Base-by-base conservation (phyloP, 1,284 basidiomycete genomes). In the Schizophyllum amplum region DNA sequence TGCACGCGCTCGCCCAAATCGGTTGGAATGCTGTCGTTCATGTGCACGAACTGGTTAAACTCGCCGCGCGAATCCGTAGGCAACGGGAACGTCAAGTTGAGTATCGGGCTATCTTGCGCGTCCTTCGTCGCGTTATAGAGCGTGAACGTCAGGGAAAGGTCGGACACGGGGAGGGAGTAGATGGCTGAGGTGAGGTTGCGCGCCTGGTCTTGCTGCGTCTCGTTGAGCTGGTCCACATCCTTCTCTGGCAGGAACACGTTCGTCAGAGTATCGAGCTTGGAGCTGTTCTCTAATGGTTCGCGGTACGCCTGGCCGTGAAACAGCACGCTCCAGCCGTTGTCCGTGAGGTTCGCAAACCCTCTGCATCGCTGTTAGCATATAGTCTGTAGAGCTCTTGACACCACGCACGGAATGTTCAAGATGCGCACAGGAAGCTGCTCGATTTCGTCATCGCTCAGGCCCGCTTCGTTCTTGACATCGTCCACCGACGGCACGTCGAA, bases 141-240 rank as follows among this genome's bases (percentile, higher is more conserved):
- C n/a, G 24, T 55, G 24, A 59, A 26, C 9, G 51, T 55, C 24
- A 61, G 54, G 22, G 54, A 54, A n/a, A 59, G 4, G 55, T 59
- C 48, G 9, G 54, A 25, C 42, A 57, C 56, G 15, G 57, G 59
- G 2, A 60, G 24, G 1, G 57, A 56, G 17, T 54, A 60, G 20
- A 60, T 60, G 26, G 52, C 54, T 11, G 57, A 55, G 0, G 59
- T 60, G 55, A 60, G 55, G 17, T 60, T 60, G n/a, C 57, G 57
- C 1, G 59, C 59, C 17, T 60, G 57, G 4, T 48, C 53, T 25
- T 54, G 54, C 53, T 60, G 53, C 51, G 47, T 51, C 27, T 48
- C 27, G 51, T 57, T 56, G 22, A 60, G 47, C 33, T 54, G 46
- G 13, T 57, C 51, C 25, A 58, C 51, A 11, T 49, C 48, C 22